Base-by-base conservation (phyloP, 306 rosid genomes). In the Prinsepia uniflora region DNA sequence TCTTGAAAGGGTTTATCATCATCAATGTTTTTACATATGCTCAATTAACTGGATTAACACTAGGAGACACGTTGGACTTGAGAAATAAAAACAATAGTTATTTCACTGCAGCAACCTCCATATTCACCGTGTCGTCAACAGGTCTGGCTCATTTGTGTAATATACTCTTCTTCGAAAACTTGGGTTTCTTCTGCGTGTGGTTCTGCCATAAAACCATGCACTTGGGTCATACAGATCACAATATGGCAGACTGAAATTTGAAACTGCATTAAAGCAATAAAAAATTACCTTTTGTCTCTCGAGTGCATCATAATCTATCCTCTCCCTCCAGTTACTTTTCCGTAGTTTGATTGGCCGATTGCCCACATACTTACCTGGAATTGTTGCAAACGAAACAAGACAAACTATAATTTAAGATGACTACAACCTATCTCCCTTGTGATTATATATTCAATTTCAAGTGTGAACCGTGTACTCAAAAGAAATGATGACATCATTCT, bases 261-360 rank as follows among this genome's bases (percentile, higher is more conserved):
- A 54, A 49, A 47, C 42, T 36, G 46, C 69, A 13, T n/a, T n/a
- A n/a, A 30, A 18, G 20, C 40, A 56, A 18, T 46, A 36, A 15
- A 73, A 70, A 65, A 11, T 47, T 71, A 91, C 97, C 96, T 91
- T 95, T 24, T 87, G 96, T 80, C 86, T 84, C 63, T 81, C 96
- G 64, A 86, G 72, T 7, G 99, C 92, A 19, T 81, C 97, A 13
- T 36, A 65, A 62, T 95, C 97, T 55, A 82, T 95, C 83, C 99
- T 87, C 84, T 95, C 99, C 79, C 76, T 88, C 99, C 97, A 95
- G 79, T 95, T 95, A 72, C 99, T 95, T 83, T 91, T 95, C 22
- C 96, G 94, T 14, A 91, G 84, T 81, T 95, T 95, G 70, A 95
- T 95, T 12, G 99, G 99, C 39, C 97, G 81, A 74, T 95, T 95